Conservation (phyloP, 305 asterid genomes). For the Fraxinus latifolia region DNA sequence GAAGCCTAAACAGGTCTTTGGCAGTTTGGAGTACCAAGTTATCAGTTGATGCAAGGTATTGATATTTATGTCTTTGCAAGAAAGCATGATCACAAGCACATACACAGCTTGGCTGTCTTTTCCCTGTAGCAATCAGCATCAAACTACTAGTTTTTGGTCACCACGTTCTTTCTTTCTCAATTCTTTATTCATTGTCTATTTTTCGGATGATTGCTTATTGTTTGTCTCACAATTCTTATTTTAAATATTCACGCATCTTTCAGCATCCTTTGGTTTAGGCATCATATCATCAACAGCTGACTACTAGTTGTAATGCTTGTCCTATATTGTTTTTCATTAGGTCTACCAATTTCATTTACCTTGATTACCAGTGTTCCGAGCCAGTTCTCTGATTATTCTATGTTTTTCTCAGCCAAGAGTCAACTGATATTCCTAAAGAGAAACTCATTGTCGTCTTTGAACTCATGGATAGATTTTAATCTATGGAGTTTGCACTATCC, state of each 20-base stretch:
- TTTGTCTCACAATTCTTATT: neutral
- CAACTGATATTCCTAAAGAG: neutral
- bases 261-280: neutral
- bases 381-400: neutral
- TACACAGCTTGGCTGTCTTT: neutral
- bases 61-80: conserved; percentile 4
- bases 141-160: neutral
- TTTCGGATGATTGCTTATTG: neutral
- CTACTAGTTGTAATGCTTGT: neutral
- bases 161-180: neutral
- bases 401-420: neutral
- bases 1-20: conserved; percentile 68
- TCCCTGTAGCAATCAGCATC: conserved; percentile 7
- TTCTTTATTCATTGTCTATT: neutral
- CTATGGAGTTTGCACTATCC: neutral
- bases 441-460: neutral
- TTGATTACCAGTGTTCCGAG: neutral
- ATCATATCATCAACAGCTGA: neutral
- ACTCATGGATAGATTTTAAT: neutral
- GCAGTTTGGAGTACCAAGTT: conserved; percentile 69
- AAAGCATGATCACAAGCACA: conserved; percentile 14
- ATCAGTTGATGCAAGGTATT: conserved; percentile 74
- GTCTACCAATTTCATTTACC: neutral
- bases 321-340: neutral
- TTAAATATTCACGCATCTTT: neutral